Evolutionary conservation across 208 protist genomes (phyloP).

Genomic region (Tetramitus jugosus): DNA sequence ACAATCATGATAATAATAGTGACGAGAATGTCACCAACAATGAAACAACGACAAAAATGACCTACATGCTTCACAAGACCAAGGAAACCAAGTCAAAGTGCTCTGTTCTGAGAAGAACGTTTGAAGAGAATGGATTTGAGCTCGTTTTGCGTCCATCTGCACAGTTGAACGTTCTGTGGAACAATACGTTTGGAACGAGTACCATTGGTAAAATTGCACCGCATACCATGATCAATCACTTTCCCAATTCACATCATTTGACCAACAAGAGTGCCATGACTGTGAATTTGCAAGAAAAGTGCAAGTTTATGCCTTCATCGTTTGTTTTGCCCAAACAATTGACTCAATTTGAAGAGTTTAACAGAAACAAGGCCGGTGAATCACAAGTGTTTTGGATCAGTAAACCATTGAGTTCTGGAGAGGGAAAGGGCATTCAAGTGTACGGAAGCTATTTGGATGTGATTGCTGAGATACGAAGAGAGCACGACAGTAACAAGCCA

Average conservation of each 20-base stretch:
- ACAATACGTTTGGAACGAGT: not conserved
- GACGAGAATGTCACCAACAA: no score
- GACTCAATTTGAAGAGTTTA: not conserved
- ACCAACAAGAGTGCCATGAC: constrained; percentile 7
- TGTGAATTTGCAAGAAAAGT: not conserved
- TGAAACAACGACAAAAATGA: no score
- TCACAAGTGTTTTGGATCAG: not conserved
- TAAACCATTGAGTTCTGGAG: not conserved
- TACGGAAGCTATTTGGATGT: not conserved
- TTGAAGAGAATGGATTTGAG: constrained; percentile 18
- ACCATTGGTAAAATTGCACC: not conserved
- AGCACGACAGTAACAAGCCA: not conserved
- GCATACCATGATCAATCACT: not conserved
- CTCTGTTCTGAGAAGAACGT: not conserved
- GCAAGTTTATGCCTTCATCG: not conserved
- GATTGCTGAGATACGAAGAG: not conserved
- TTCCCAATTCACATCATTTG: constrained; percentile 12
- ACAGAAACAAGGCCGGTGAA: no score
- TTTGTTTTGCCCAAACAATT: constrained; percentile 9
- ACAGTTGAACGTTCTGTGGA: not conserved
- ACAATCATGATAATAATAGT: no score
- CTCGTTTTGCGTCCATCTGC: not conserved
- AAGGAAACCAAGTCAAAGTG: no score
- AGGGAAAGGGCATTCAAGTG: constrained; percentile 1
- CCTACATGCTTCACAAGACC: no score